Base-by-base conservation (phyloP, 2,329 filamentous ascomycete species). In the Septoria linicola region DNA sequence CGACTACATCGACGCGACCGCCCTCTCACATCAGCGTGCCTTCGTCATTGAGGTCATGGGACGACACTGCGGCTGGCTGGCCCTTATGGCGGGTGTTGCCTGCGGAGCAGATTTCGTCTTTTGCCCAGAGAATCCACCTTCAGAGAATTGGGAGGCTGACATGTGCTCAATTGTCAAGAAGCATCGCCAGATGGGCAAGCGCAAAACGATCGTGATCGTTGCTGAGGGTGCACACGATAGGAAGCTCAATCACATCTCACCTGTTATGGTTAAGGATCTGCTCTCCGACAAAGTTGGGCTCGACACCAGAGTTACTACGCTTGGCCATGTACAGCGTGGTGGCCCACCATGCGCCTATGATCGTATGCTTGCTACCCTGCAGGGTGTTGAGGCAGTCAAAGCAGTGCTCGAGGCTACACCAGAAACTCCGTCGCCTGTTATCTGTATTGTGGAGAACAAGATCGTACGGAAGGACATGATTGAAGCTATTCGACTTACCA, bases 41-140 rank as follows among this genome's bases (percentile, higher is more conserved):
- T 99, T 99, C 71, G 91, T 99, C 51, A 88, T 99, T 57, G 93
- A 96, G 71, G 93, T 99, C 65, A 99, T 99, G 93, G 93, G 93
- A 42, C 82, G 93, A 53, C 92, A 99, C 73, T 99, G 93, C 70
- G 93, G 93, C 57, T 99, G 93, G 93, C 78, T 99, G 56, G 93
- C 93, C 34, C 80, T 99, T 55, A 96, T 97, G 86, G 87, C 92
- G 11, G 92, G 91, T 65, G 91, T 99, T 53, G 91, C 89, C 52
- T 96, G 89, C 1, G 93, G 92, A 42, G 91, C 93, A 13, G 93
- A 99, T 71, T 99, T 95, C 72, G 82, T 97, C 63, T 97, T 99
- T 71, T 92, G 96, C 59, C 93, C 93, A 0, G 93, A 99, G 73
- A 90, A 91, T 68, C 93, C 93, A 53, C 88, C 89, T 39, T 80